Evolutionary conservation across 257 asterid species (phyloP).

Genomic region (Solanum tarapatanum): DNA sequence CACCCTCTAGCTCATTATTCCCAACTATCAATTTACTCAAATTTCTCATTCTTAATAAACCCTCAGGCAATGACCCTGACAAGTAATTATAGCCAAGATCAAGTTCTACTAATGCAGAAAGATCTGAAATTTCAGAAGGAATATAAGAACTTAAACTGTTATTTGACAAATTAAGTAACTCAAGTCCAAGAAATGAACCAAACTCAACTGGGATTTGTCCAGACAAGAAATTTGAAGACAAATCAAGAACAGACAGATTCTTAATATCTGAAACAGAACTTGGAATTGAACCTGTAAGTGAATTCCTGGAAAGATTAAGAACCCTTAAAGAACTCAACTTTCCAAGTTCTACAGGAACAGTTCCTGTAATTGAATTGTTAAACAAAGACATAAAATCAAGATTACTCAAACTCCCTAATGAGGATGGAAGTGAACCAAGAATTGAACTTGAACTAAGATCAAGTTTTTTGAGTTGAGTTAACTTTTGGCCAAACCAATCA

Average conservation of each 20-base stretch:
- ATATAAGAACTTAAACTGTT: slow-evolving; percentile 41
- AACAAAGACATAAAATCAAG: slow-evolving; percentile 31
- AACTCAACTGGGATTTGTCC: slow-evolving; percentile 39
- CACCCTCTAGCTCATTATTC: slow-evolving; percentile 32
- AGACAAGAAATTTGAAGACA: slow-evolving; percentile 45
- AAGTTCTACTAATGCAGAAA: slow-evolving; percentile 28
- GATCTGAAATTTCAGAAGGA: slow-evolving; percentile 46
- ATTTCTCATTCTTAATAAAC: slow-evolving; percentile 22
- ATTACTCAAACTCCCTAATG: slow-evolving; percentile 31
- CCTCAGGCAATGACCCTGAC: slow-evolving; percentile 33
- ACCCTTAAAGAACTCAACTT: slow-evolving; percentile 18
- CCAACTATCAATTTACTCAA: slow-evolving; percentile 31
- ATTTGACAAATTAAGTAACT: slow-evolving; percentile 26
- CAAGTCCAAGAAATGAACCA: slow-evolving; percentile 31
- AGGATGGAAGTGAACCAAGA: slow-evolving; percentile 47
- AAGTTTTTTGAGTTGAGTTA: slow-evolving; percentile 37
- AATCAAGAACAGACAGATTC: slow-evolving; percentile 44
- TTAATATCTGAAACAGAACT: slow-evolving; percentile 25
- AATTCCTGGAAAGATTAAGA: slow-evolving; percentile 50
- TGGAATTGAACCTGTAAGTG: slow-evolving; percentile 52
- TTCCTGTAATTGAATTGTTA: slow-evolving; percentile 46
- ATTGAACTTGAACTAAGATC: slow-evolving; percentile 65
- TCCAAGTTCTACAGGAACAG: slow-evolving; percentile 44
- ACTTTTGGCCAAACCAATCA: slow-evolving; percentile 41
- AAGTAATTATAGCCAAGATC: slow-evolving; percentile 46